These are phyloP conservation scores for Funneliformis caledonium DNA, from an alignment of 371 early-diverging fungal genomes.

Conservation along the genomic window DNA sequence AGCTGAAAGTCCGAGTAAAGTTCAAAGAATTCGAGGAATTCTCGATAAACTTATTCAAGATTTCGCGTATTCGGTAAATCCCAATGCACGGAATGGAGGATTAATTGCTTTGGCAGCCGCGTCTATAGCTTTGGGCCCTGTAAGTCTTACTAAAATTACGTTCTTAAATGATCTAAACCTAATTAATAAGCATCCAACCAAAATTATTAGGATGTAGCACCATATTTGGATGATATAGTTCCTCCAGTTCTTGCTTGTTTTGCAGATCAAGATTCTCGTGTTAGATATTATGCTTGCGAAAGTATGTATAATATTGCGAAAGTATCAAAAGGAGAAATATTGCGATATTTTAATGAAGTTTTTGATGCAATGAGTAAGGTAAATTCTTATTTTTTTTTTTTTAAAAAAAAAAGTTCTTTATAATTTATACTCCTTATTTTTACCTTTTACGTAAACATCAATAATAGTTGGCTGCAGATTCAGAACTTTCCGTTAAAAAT, in stretches of 20 bases:
- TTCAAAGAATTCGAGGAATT: conserved; percentile 64
- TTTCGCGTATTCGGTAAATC: conserved; percentile 77
- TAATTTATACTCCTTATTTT: not conserved
- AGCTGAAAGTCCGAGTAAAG: conserved; percentile 46
- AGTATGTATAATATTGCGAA: conserved; percentile 95
- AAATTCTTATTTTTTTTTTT: conserved; percentile 21
- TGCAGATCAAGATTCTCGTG: conserved; percentile 83
- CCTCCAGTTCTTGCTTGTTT: conserved; percentile 92
- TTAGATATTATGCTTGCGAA: conserved; percentile 95
- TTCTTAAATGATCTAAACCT: not conserved
- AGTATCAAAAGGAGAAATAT: conserved; percentile 81
- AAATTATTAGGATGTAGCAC: conserved; percentile 59
- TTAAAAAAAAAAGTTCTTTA: not conserved
- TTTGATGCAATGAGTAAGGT: conserved; percentile 93
- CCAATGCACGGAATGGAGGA: conserved; percentile 90
- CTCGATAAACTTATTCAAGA: conserved; percentile 77
- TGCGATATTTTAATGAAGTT: conserved; percentile 89
- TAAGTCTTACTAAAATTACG: conserved; percentile 43
- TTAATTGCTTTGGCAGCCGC: conserved; percentile 88
- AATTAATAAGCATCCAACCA: not conserved
- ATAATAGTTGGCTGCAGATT: conserved; percentile 76
- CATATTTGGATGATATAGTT: conserved; percentile 75
- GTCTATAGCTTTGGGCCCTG: conserved; percentile 83
- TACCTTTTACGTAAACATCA: not conserved
- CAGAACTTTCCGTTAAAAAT: conserved; percentile 83